Evolutionary conservation across 345 rosid species (phyloP), one percentile per base, ranked within the genome.

Genomic region (Gossypium sturtianum): DNA sequence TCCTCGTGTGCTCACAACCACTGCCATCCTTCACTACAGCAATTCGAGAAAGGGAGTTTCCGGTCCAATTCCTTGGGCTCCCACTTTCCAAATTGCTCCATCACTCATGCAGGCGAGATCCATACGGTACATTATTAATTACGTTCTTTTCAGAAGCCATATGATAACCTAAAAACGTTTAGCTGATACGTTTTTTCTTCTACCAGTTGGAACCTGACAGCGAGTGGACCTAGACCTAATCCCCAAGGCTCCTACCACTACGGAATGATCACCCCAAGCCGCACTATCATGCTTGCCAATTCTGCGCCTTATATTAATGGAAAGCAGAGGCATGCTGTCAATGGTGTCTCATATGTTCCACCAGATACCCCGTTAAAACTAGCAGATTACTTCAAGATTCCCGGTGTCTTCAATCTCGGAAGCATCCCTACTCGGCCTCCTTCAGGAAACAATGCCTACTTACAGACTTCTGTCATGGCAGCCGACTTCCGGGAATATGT

Each of bases 231-330:
- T 1, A 86, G 99, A 56, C 98, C 99, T 3, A 95, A 95, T 81
- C 98, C 98, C 2, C 98, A 94, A 84, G 98, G 98, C 11, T 94
- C 98, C 1, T 95, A 93, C 84, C 97, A 95, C 75, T 95, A 95
- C 60, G 99, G 99, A 13, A 48, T 89, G 88, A 90, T 95, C 76
- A 91, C 89, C 81, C 84, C 87, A 29, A 82, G 83, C 78, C 91
- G 93, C 70, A 92, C 98, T 20, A 82, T 94, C 66, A 78, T 83
- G 16, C 81, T 94, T 15, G 87, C 87, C 3, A 94, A 83, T 84
- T 89, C 93, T 1, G 98, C 97, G 1, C 98, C 91, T 19, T 79
- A 71, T 45, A 90, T 94, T 52, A 90, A 89, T 71, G 93, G 97
- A 65, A 94, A 94, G 87, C 98, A 86, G 81, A 87, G 96, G 80